These are phyloP conservation scores for Paramyrothecium sp. DNA, from an alignment of 2,329 filamentous ascomycete genomes.

Conservation along the genomic window DNA sequence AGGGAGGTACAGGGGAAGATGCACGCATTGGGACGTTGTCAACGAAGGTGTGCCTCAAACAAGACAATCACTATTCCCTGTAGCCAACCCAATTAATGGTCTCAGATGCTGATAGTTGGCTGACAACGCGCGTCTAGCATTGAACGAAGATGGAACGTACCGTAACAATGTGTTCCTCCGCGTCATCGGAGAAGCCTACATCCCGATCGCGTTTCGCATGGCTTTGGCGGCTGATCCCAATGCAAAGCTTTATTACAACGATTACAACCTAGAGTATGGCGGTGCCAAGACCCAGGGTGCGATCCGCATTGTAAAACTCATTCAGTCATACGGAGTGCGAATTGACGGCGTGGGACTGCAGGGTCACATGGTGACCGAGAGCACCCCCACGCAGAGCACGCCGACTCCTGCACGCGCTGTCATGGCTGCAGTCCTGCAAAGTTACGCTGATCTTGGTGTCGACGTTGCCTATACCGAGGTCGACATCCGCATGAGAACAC, in stretches of 20 bases:
- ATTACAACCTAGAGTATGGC: conserved; percentile 48
- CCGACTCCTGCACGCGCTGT: conserved; percentile 27
- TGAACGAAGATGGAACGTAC: conserved; percentile 49
- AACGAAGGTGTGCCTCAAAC: conserved; percentile 37
- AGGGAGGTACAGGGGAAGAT: conserved; percentile 42
- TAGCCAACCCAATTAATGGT: too few species aligned
- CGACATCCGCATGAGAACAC: conserved; percentile 44
- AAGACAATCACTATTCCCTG: not conserved
- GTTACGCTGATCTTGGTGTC: conserved; percentile 39
- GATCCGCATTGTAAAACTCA: conserved; percentile 27
- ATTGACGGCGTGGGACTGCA: conserved; percentile 54
- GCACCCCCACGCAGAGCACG: conserved; percentile 31
- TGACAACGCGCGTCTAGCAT: conserved; percentile 14
- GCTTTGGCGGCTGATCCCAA: conserved; percentile 42
- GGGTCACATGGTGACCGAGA: conserved; percentile 41
- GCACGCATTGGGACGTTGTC: conserved; percentile 53
- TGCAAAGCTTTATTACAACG: conserved; percentile 52
- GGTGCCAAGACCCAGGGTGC: conserved; percentile 31
- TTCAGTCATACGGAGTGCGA: conserved; percentile 34
- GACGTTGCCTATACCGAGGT: conserved; percentile 54
- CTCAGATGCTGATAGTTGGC: not conserved
- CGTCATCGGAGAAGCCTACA: conserved; percentile 47
- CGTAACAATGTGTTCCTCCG: conserved; percentile 44
- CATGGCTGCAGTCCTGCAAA: conserved; percentile 30
- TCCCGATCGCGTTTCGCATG: conserved; percentile 48